Percentiles rank a stretch among this genome's conserved stretches.
phyloP scores from a whole-genome alignment of 495 filamentous ascomycete species.

The Talaromyces stipitatus region DNA sequence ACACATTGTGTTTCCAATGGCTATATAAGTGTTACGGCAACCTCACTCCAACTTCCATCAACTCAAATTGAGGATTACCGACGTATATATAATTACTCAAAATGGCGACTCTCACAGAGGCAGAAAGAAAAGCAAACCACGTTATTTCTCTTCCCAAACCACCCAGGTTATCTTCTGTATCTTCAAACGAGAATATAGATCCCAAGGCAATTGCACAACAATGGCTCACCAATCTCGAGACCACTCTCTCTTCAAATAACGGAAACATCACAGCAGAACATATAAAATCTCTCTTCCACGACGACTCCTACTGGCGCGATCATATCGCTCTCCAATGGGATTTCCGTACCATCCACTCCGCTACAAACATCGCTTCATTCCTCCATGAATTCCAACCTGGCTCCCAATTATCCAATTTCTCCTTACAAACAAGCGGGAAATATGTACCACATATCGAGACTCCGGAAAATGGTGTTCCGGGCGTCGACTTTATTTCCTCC shows the following conservation, averaged over 20 bases:
- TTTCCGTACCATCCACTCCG: slow-evolving; percentile 45
- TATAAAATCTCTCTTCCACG: slow-evolving; percentile 36
- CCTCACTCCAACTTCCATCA: not conserved
- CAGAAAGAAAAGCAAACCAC: slow-evolving; percentile 4
- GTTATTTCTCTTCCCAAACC: slow-evolving; percentile 2
- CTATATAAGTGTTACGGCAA: not conserved
- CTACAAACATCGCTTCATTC: slow-evolving; percentile 39
- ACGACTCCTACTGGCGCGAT: slow-evolving; percentile 56
- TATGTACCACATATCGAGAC: slow-evolving; percentile 33
- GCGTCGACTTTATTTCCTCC: slow-evolving; percentile 41
- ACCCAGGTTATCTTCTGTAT: slow-evolving; percentile 6
- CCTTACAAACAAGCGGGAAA: slow-evolving; percentile 34
- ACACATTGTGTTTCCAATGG: not conserved
- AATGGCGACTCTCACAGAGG: not conserved
- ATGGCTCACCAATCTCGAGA: slow-evolving; percentile 27
- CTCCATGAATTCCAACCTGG: slow-evolving; percentile 30
- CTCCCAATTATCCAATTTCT: slow-evolving; percentile 22
- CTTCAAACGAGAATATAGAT: slow-evolving; percentile 11
- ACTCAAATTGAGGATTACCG: too few species aligned
- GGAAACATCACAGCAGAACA: not conserved
- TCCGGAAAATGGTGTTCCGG: slow-evolving; percentile 29
- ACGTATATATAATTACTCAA: too few species aligned
- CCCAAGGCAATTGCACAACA: slow-evolving; percentile 22
- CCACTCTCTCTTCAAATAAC: slow-evolving; percentile 11
- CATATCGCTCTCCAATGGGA: slow-evolving; percentile 55